Conservation (phyloP, 768 basidiomycete species). For the Suillus decipiens region DNA sequence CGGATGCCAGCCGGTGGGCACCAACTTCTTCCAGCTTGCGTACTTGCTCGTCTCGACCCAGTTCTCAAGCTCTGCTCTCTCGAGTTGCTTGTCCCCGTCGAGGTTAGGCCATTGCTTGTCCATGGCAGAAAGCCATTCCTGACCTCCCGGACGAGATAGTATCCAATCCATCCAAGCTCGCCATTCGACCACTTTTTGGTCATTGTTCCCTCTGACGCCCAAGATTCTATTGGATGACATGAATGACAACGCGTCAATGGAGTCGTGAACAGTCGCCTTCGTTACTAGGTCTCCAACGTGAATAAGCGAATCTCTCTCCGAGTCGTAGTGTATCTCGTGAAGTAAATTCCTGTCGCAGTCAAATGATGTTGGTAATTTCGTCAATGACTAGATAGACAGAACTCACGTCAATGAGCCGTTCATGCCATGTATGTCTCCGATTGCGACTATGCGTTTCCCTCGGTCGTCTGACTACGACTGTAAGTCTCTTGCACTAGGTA, state of each 20-base stretch:
- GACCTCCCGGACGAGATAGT: slow-evolving; percentile 38
- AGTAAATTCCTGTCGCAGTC: slow-evolving; percentile 56
- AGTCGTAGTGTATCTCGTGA: slow-evolving; percentile 57
- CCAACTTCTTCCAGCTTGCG: slow-evolving; percentile 47
- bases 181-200: slow-evolving; percentile 92
- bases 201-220: slow-evolving; percentile 93
- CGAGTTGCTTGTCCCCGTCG: slow-evolving; percentile 28
- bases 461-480: slow-evolving; percentile 43
- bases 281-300: slow-evolving; percentile 86
- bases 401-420: slow-evolving; percentile 64
- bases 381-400: not conserved
- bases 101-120: slow-evolving; percentile 44
- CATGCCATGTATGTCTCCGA: slow-evolving; percentile 93
- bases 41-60: slow-evolving; percentile 40
- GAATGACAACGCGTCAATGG: slow-evolving; percentile 64
- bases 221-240: slow-evolving; percentile 63
- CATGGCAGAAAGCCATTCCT: slow-evolving; percentile 55
- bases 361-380: slow-evolving; percentile 3
- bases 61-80: slow-evolving; percentile 22
- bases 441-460: slow-evolving; percentile 61
- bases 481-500: not conserved
- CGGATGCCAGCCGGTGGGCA: slow-evolving; percentile 73
- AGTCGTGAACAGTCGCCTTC: slow-evolving; percentile 62
- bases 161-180: slow-evolving; percentile 86
- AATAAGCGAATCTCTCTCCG: slow-evolving; percentile 65